Evolutionary conservation across 768 basidiomycete species (phyloP).

Genomic region (Tulasnella sp.): DNA sequence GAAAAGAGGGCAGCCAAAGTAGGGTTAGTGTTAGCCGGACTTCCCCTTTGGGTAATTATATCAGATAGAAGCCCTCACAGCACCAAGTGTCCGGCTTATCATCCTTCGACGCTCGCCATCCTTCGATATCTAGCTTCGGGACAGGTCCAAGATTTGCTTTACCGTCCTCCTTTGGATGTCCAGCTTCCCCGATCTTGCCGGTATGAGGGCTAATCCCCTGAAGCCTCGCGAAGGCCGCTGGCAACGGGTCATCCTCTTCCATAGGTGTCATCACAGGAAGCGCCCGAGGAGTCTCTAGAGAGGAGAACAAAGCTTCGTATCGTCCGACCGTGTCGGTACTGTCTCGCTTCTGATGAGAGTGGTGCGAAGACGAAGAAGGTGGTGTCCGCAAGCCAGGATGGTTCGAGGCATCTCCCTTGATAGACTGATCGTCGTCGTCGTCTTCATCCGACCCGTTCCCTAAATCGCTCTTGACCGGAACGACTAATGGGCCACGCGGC

Average conservation of each 20-base stretch:
- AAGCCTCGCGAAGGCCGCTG: conserved; percentile 6
- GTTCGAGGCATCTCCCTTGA: background rate
- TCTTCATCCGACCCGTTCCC: conserved; percentile 4
- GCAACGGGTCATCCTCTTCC: conserved; percentile 6
- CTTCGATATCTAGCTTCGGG: conserved; percentile 11
- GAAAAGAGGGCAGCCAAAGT: too few species aligned
- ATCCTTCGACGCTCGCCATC: conserved; percentile 15
- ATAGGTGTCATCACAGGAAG: conserved; percentile 2
- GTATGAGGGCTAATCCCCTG: conserved; percentile 10
- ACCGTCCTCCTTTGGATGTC: background rate
- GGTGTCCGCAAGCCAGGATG: background rate
- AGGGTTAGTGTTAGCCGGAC: background rate
- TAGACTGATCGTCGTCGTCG: conserved; percentile 5
- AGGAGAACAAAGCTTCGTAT: conserved; percentile 5
- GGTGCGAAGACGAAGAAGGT: background rate
- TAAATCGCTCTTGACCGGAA: background rate
- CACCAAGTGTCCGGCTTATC: conserved; percentile 14
- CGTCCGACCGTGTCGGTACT: conserved; percentile 3
- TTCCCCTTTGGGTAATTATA: background rate
- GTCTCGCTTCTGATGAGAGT: background rate
- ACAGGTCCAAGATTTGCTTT: conserved; percentile 3
- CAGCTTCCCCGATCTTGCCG: conserved; percentile 11
- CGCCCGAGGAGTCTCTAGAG: conserved; percentile 10
- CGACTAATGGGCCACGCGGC: background rate
- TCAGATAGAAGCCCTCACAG: conserved; percentile 5